Conservation (phyloP, 352 stramenopile species). For the Globisporangium okanoganense region DNA sequence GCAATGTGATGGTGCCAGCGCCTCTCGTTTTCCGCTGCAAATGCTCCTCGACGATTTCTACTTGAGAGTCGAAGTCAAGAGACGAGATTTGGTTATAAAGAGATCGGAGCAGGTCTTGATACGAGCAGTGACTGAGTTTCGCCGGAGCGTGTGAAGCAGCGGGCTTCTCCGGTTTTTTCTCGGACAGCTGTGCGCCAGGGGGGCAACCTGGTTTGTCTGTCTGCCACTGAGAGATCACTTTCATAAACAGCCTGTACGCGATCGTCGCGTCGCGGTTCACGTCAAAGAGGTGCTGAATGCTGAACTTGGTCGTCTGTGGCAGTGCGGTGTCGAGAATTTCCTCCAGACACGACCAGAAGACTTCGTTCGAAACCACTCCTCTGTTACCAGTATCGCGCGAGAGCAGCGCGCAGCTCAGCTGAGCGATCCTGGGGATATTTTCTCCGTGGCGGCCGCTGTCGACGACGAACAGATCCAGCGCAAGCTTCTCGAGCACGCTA, state of each 20-base stretch:
- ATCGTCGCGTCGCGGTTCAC: constrained; percentile 51
- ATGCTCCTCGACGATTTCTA: constrained; percentile 65
- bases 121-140: not conserved
- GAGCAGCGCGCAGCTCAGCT: constrained; percentile 46
- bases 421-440: constrained; percentile 35
- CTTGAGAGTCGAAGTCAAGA: constrained; percentile 61
- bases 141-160: constrained; percentile 1
- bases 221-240: constrained; percentile 60
- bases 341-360: constrained; percentile 33
- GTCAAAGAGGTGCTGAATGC: constrained; percentile 68
- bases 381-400: constrained; percentile 22
- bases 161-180: not conserved
- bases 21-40: constrained; percentile 24
- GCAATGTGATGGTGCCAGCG: constrained; percentile 28
- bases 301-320: constrained; percentile 24
- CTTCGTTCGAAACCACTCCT: constrained; percentile 25
- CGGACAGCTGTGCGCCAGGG: not conserved
- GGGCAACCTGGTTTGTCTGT: not conserved
- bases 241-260: constrained; percentile 73
- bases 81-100: constrained; percentile 68
- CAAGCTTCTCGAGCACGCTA: constrained; percentile 31
- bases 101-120: constrained; percentile 35
- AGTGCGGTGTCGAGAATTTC: constrained; percentile 27
- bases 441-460: constrained; percentile 10
- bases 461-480: constrained; percentile 27